A percentile compares a stretch with the other conserved stretches of the same genome.
These are phyloP conservation scores for Candida sp. DNA, from an alignment of 1,139 yeast species.

Conservation along the genomic window DNA sequence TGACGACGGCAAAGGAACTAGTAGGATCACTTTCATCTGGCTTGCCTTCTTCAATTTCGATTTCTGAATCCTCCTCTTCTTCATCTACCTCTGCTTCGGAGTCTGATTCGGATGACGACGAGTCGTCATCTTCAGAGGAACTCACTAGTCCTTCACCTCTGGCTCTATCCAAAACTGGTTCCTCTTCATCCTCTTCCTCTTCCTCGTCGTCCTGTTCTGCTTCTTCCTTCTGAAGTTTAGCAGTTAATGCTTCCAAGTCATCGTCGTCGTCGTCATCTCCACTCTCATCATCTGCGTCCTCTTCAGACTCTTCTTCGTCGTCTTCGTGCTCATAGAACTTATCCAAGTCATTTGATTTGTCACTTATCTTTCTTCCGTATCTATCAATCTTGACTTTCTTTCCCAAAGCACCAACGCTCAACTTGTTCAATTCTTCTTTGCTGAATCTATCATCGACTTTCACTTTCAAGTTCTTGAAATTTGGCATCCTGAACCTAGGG, in stretches of 20 bases:
- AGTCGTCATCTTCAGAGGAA: conserved; percentile 22
- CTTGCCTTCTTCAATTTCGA: conserved; percentile 57
- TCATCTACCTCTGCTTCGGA: conserved; percentile 29
- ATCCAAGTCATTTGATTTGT: conserved; percentile 47
- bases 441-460: conserved; percentile 89
- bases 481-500: conserved; percentile 85
- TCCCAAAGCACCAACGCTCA: conserved; percentile 52
- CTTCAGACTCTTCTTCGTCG: conserved; percentile 23
- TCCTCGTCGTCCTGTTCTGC: conserved; percentile 44
- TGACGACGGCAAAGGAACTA: conserved; percentile 84
- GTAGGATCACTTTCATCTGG: conserved; percentile 92
- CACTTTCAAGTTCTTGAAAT: conserved; percentile 69
- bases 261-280: conserved; percentile 26
- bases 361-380: conserved; percentile 77
- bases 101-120: conserved; percentile 34
- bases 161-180: conserved; percentile 55
- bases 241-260: conserved; percentile 9
- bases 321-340: conserved; percentile 64
- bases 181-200: conserved; percentile 21
- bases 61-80: conserved; percentile 52
- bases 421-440: conserved; percentile 66
- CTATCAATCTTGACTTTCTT: conserved; percentile 73
- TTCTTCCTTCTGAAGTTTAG: conserved; percentile 19
- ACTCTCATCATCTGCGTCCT: conserved; percentile 23
- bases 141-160: conserved; percentile 62